Conservation (phyloP, 2,329 filamentous ascomycete species). For the Phialophora expanda region DNA sequence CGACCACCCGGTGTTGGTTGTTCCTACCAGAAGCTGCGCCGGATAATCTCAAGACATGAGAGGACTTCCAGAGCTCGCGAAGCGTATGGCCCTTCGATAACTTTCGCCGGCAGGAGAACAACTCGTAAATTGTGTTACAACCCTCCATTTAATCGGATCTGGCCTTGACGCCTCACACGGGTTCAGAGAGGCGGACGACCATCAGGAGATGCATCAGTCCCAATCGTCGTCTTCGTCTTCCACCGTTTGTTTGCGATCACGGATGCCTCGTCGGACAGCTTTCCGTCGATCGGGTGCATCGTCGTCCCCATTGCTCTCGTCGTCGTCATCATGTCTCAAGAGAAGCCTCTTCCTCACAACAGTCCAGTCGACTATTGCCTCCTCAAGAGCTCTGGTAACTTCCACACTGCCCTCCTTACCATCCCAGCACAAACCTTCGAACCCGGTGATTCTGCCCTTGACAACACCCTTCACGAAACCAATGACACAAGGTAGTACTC, state of each 20-base stretch:
- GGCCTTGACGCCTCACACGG: not conserved
- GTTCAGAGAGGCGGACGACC: not conserved
- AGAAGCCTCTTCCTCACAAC: conserved; percentile 48
- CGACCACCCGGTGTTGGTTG: not conserved
- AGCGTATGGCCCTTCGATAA: not conserved
- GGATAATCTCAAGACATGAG: not conserved
- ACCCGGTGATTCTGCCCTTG: conserved; percentile 53
- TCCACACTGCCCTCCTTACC: conserved; percentile 47
- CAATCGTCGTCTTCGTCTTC: conserved; percentile 54
- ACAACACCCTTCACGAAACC: conserved; percentile 55
- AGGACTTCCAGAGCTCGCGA: not conserved
- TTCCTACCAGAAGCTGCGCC: not conserved
- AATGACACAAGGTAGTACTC: conserved; percentile 56
- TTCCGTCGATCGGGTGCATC: conserved; percentile 36
- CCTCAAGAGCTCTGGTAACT: conserved; percentile 52
- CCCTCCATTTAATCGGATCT: not conserved
- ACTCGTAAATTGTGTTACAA: not conserved
- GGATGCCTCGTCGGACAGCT: conserved; percentile 43
- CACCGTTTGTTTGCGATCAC: conserved; percentile 39
- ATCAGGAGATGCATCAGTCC: conserved; percentile 46
- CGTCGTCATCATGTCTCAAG: conserved; percentile 40
- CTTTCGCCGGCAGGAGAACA: not conserved
- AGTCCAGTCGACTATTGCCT: conserved; percentile 48
- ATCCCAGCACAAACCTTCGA: conserved; percentile 52
- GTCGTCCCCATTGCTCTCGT: conserved; percentile 36